Evolutionary conservation across 768 basidiomycete species (phyloP).

Genomic region (Lyophyllum semitale): DNA sequence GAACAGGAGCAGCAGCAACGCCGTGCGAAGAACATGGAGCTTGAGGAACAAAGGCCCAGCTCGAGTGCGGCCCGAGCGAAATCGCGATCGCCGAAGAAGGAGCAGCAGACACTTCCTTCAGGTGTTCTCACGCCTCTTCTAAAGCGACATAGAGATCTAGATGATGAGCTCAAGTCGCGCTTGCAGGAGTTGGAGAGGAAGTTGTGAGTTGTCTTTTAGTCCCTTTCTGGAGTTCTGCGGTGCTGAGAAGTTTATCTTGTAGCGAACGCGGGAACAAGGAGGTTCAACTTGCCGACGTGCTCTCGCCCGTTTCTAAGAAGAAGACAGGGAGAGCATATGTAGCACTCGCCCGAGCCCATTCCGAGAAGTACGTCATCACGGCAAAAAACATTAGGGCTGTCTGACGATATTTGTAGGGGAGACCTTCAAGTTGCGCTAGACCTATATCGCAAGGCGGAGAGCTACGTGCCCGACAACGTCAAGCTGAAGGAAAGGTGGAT

Average conservation of each 20-base stretch:
- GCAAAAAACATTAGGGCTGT: neutral
- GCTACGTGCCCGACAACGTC: constrained; percentile 83
- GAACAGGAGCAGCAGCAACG: constrained; percentile 40
- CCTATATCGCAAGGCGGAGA: constrained; percentile 79
- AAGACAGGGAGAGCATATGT: constrained; percentile 84
- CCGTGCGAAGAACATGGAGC: constrained; percentile 32
- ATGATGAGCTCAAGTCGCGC: constrained; percentile 63
- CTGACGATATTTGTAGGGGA: constrained; percentile 47
- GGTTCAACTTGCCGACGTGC: constrained; percentile 55
- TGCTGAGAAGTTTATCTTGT: neutral
- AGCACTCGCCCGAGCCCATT: constrained; percentile 78
- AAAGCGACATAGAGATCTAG: constrained; percentile 67
- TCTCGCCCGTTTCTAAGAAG: constrained; percentile 77
- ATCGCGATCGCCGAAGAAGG: constrained; percentile 37
- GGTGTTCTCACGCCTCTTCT: constrained; percentile 63
- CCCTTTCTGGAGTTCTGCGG: neutral
- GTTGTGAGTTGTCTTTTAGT: constrained; percentile 54
- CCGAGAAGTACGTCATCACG: constrained; percentile 63
- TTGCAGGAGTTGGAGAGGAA: constrained; percentile 72
- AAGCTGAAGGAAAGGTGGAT: constrained; percentile 89
- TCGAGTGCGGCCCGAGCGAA: constrained; percentile 24
- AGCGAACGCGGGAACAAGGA: constrained; percentile 69
- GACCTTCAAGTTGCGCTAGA: constrained; percentile 79
- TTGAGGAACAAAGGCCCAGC: constrained; percentile 22
- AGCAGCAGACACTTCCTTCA: constrained; percentile 39